Evolutionary conservation across 176 grass and related monocot species (phyloP), one percentile per base, ranked within the genome.

Genomic region (Phoenix dactylifera): DNA sequence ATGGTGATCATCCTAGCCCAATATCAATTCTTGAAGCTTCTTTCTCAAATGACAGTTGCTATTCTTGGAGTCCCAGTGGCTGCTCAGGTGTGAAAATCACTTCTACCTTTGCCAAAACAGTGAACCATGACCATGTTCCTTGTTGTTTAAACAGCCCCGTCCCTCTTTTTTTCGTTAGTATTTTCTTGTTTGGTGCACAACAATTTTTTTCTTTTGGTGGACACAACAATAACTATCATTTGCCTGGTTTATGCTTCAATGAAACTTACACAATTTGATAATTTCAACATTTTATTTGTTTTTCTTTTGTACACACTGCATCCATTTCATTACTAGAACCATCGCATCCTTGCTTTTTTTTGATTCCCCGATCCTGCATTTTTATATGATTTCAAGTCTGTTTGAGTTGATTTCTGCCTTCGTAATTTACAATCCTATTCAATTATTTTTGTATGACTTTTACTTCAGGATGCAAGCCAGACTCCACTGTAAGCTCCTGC

Each of bases 21-120:
- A 26, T 67, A 54, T 66, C 79, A 65, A 59, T 23, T 66, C 76
- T 81, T 48, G 75, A 68, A 22, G 66, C 79, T 65, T 62, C 77
- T 70, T 85, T 69, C 51, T 63, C 72, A 24, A 65, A 77, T 17
- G 86, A 74, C 55, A 66, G 69, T 18, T 67, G 52, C 65, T 10
- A 53, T 64, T 63, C 64, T 68, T 60, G 59, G 26, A 78, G 68
- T 26, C 68, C 64, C 49, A 18, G 62, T 64, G 53, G 22, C 16
- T 64, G 54, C 57, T 61, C 71, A 83, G 81, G 84, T 92, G 71
- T 55, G 19, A 23, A 59, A 24, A 59, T 7, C 1, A 44, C 35
- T 44, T 44, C 35, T 44, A 44, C 35, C 9, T 44, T 14, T 14
- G 7, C 35, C 35, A 44, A 44, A 14, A 1, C 35, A 0, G 35